phyloP scores from a whole-genome alignment of 495 filamentous ascomycete genomes.

The Neurospora sp. region DNA sequence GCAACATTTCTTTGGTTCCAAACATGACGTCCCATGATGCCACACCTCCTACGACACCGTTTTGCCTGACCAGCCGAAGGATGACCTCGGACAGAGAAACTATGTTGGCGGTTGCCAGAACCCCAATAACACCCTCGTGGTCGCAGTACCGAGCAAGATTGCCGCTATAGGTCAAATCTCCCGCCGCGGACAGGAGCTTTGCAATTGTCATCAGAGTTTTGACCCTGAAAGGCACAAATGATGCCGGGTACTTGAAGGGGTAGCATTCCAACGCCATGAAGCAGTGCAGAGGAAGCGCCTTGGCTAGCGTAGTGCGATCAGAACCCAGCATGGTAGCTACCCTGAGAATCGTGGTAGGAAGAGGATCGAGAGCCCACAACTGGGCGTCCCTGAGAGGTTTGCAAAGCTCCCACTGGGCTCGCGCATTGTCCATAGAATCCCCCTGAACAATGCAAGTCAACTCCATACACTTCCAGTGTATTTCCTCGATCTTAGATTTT shows the following conservation, averaged over 20 bases:
- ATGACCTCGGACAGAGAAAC: slow-evolving; percentile 32
- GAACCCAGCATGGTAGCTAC: slow-evolving; percentile 16
- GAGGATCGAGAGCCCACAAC: slow-evolving; percentile 33
- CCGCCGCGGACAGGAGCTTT: slow-evolving; percentile 26
- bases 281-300: slow-evolving; percentile 27
- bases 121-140: slow-evolving; percentile 15
- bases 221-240: slow-evolving; percentile 28
- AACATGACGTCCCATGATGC: slow-evolving; percentile 25
- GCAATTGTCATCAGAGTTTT: slow-evolving; percentile 29
- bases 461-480: slow-evolving; percentile 14
- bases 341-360: slow-evolving; percentile 19
- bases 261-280: slow-evolving; percentile 28
- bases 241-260: slow-evolving; percentile 25
- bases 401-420: slow-evolving; percentile 26
- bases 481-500: slow-evolving; percentile 10
- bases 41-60: slow-evolving; percentile 20
- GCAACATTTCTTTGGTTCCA: slow-evolving; percentile 27
- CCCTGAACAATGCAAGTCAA: neutral
- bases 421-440: slow-evolving; percentile 5
- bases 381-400: slow-evolving; percentile 23
- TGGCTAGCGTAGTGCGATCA: slow-evolving; percentile 15
- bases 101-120: slow-evolving; percentile 25
- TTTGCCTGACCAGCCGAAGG: slow-evolving; percentile 24
- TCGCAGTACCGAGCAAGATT: slow-evolving; percentile 8
- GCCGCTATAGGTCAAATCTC: slow-evolving; percentile 11